These are phyloP conservation scores for Bryum argenteum DNA, from an alignment of 225 moss, liverwort and hornwort genomes.

Conservation along the genomic window DNA sequence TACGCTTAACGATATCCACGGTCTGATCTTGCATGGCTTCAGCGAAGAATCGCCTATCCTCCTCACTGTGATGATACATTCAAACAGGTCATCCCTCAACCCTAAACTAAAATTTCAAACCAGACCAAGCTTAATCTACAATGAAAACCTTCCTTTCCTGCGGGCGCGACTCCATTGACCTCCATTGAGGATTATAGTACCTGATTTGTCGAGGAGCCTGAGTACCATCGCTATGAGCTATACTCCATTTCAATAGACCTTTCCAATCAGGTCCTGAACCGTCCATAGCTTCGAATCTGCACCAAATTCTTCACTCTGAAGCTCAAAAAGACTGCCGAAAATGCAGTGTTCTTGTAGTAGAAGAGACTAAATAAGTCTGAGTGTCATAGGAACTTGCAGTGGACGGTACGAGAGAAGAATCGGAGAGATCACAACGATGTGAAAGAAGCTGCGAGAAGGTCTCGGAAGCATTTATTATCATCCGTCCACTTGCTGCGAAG, in stretches of 20 bases:
- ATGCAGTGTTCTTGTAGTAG: background rate
- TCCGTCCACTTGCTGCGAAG: background rate
- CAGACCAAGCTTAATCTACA: background rate
- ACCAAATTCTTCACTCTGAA: background rate
- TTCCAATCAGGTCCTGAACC: slow-evolving; percentile 71
- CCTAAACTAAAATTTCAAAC: slow-evolving; percentile 1
- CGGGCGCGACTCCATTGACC: background rate
- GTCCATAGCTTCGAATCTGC: slow-evolving; percentile 36
- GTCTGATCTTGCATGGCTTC: slow-evolving; percentile 79
- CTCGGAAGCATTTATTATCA: background rate
- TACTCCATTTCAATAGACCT: slow-evolving; percentile 86
- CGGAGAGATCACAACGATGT: background rate
- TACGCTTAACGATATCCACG: slow-evolving; percentile 72
- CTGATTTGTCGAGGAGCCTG: slow-evolving; percentile 68
- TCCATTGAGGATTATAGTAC: slow-evolving; percentile 29
- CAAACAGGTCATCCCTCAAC: slow-evolving; percentile 11
- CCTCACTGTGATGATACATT: slow-evolving; percentile 53
- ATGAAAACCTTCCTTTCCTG: background rate
- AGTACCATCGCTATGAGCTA: slow-evolving; percentile 76
- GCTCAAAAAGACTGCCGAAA: background rate
- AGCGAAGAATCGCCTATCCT: slow-evolving; percentile 73
- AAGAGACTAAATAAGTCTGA: background rate
- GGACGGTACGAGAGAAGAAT: no score
- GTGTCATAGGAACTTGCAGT: no score
- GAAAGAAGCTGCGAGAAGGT: background rate